phyloP scores from a whole-genome alignment of 345 rosid genomes.

The Corchorus olitorius region DNA sequence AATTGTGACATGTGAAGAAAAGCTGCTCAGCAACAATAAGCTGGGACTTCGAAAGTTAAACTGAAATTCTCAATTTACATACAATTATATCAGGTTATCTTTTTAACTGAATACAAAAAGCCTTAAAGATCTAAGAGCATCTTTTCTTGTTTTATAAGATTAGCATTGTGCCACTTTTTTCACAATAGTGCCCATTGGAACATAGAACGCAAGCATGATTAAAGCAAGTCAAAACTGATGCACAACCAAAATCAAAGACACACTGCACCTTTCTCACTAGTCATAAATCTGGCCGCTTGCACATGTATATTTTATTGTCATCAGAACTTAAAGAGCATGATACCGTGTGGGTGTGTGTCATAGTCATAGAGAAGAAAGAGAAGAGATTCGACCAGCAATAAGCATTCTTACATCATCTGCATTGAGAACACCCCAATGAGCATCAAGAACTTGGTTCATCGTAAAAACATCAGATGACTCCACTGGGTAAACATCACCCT shows the following conservation, averaged over 20 bases:
- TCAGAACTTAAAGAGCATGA: not conserved
- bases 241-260: no score
- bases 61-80: not conserved
- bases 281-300: no score
- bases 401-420: conserved; percentile 65
- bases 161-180: no score
- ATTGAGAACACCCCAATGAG: conserved; percentile 82
- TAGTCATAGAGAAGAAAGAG: not conserved
- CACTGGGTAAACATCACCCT: conserved; percentile 90
- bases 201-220: no score
- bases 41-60: not conserved
- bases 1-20: not conserved
- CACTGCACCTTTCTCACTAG: no score
- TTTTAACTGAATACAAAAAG: not conserved
- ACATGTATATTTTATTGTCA: no score
- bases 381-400: not conserved
- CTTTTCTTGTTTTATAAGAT: no score
- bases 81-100: not conserved
- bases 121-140: not conserved
- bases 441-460: conserved; percentile 67
- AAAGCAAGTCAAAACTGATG: no score
- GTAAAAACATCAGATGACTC: conserved; percentile 51
- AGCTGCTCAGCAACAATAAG: not conserved
- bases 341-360: not conserved
- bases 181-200: no score